Evolutionary conservation across 2,329 filamentous ascomycete species (phyloP).

Genomic region (Diplodia scrobiculata): DNA sequence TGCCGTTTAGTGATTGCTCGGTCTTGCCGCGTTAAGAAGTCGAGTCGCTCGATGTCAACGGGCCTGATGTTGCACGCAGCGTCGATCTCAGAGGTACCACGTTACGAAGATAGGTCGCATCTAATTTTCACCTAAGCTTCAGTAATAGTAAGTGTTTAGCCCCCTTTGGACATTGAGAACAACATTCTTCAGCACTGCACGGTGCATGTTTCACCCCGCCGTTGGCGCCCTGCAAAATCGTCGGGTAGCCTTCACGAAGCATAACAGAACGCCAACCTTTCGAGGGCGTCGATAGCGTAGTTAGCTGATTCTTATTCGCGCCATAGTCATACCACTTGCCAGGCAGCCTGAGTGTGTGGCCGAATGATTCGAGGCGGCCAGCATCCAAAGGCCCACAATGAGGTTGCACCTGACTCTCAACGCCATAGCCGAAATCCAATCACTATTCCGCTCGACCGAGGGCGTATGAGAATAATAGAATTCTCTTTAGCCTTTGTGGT

Average conservation of each 20-base stretch:
- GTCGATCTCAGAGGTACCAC: background rate
- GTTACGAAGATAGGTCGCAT: background rate
- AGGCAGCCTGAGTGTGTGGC: background rate
- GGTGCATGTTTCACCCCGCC: background rate
- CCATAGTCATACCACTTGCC: conserved; percentile 1
- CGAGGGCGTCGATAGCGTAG: background rate
- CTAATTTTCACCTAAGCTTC: background rate
- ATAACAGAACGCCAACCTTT: background rate
- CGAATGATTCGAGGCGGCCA: background rate
- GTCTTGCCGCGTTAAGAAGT: background rate
- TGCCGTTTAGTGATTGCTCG: background rate
- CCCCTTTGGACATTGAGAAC: background rate
- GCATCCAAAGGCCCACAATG: background rate
- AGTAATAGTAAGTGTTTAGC: background rate
- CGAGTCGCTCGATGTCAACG: background rate
- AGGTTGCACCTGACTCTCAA: conserved; percentile 13
- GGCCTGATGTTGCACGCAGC: background rate
- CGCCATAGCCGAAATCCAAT: conserved; percentile 1
- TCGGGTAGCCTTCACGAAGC: background rate
- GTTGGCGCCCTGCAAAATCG: background rate
- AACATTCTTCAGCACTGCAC: background rate
- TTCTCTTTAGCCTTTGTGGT: background rate
- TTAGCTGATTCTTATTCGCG: background rate
- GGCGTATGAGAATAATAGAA: background rate
- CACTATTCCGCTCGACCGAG: conserved; percentile 10